Conservation (phyloP, 257 asterid species). For the Ballota nigra region DNA sequence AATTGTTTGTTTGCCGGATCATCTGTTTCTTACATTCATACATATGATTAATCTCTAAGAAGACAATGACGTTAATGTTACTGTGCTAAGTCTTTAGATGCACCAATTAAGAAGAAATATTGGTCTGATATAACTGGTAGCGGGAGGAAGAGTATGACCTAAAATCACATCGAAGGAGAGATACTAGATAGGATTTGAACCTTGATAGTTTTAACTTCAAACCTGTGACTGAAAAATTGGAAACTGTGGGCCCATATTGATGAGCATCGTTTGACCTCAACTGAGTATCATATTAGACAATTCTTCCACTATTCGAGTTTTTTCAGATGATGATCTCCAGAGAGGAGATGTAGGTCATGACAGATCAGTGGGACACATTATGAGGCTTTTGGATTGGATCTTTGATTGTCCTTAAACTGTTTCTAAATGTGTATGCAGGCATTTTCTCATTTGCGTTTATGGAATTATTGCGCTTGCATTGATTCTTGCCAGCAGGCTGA, state of each 20-base stretch:
- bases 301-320: neutral
- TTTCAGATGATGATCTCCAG: neutral
- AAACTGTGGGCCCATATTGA: neutral
- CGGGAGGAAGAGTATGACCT: slow-evolving; percentile 6
- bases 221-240: neutral
- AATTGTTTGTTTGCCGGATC: slow-evolving; percentile 10
- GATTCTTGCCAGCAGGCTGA: slow-evolving; percentile 85
- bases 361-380: slow-evolving; percentile 1
- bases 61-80: neutral
- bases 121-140: neutral
- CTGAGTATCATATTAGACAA: neutral
- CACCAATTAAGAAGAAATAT: neutral
- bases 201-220: neutral
- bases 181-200: neutral
- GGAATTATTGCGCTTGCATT: slow-evolving; percentile 71
- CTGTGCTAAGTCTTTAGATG: neutral
- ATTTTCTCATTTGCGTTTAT: slow-evolving; percentile 78
- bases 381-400: neutral
- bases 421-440: slow-evolving; percentile 60
- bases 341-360: slow-evolving; percentile 11
- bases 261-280: neutral
- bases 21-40: neutral
- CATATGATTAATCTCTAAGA: neutral
- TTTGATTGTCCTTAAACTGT: slow-evolving; percentile 19
- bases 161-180: neutral